Base-by-base conservation (phyloP, 768 basidiomycete genomes). In the Podaxis sp. region DNA sequence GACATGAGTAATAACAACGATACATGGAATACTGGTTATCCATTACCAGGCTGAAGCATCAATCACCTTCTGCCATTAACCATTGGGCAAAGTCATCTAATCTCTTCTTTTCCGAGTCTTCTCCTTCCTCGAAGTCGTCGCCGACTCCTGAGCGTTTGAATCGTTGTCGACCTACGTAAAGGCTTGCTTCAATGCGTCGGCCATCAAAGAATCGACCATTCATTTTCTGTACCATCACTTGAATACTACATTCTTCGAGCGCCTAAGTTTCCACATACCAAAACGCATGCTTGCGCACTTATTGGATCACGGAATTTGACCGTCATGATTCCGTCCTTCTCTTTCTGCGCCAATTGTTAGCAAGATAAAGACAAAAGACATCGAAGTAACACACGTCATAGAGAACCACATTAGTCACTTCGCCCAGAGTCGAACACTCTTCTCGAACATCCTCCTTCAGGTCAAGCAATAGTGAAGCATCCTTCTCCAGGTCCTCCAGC, bases 361-460 rank as follows among this genome's bases (percentile, higher is more conserved):
- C 13, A 56, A 50, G 42, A 23, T 55, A 59, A 5, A 10, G n/a
- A 48, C n/a, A 21, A 28, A 46, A 25, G 38, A 57, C 56, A 16
- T 48, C 1, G 9, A 25, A 59, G 53, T 13, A 42, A 79, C 91
- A 73, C 72, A 96, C 96, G 75, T 99, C 96, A 69, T 96, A 98
- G 42, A 99, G 73, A 32, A 93, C 87, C 1, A 98, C 91, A 66
- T 94, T 98, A 0, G 97, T 98, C 3, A 99, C 97, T 67, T 95
- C 92, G 28, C 97, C 97, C 11, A 98, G 72, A 0, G 82, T 82
- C 53, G 90, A 86, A 63, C 94, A 94, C 70, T 98, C 96, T 36
- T 96, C 95, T 57, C 96, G 84, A 16, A 98, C 95, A 65, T 98
- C 96, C 68, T 97, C 94, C 70, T 98, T 98, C 55, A 98, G 80